phyloP scores from a whole-genome alignment of 495 filamentous ascomycete genomes.

The Trichoderma erinaceum region DNA sequence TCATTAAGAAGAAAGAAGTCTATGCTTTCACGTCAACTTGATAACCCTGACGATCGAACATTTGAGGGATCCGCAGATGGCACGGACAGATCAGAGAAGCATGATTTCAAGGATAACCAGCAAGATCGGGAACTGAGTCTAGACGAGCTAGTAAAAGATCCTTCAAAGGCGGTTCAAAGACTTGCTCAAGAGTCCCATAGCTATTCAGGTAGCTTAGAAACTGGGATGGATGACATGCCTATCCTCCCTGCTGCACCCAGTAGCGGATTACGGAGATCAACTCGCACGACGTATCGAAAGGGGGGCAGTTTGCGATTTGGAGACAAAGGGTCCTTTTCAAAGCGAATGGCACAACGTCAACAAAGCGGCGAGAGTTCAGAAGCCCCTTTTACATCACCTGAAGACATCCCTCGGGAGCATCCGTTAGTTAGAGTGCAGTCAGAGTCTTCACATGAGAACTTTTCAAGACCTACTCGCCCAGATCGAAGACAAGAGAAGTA shows the following conservation, averaged over 20 bases:
- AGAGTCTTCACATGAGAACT: constrained; percentile 63
- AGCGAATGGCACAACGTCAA: constrained; percentile 53
- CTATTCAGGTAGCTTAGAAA: constrained; percentile 32
- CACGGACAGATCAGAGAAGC: constrained; percentile 73
- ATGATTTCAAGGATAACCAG: constrained; percentile 55
- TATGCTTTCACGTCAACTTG: constrained; percentile 89
- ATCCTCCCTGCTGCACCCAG: constrained; percentile 74
- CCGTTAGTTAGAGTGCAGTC: constrained; percentile 66
- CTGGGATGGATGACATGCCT: constrained; percentile 71
- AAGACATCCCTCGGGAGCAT: constrained; percentile 47
- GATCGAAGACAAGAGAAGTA: constrained; percentile 40
- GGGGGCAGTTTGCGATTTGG: constrained; percentile 59
- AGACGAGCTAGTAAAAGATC: constrained; percentile 75
- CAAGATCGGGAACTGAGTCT: constrained; percentile 56
- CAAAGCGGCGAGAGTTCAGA: constrained; percentile 57
- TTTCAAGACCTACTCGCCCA: constrained; percentile 44
- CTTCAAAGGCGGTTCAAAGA: constrained; percentile 59
- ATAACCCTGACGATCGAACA: constrained; percentile 53
- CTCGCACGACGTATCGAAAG: constrained; percentile 81
- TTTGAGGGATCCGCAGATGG: constrained; percentile 70
- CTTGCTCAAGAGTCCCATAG: constrained; percentile 47
- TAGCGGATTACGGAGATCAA: constrained; percentile 78
- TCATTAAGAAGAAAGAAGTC: constrained; percentile 78
- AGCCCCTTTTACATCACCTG: constrained; percentile 35
- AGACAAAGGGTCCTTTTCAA: constrained; percentile 57